These are phyloP conservation scores for Geosmithia morbida DNA, from an alignment of 2,329 filamentous ascomycete genomes.

Conservation along the genomic window DNA sequence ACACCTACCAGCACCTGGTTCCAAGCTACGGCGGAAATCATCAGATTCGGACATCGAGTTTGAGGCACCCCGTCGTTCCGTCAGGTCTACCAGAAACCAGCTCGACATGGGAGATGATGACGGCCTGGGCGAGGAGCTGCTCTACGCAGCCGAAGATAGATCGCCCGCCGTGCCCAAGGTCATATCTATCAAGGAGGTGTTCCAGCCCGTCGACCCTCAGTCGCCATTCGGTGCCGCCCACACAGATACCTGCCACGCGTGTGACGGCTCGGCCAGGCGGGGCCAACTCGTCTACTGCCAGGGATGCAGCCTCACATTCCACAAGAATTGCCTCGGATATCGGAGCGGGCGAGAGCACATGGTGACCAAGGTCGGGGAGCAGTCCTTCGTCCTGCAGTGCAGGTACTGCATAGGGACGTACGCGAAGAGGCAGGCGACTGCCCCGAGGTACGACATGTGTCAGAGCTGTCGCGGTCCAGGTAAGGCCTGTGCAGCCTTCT, in stretches of 20 bases:
- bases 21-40: slow-evolving; percentile 5
- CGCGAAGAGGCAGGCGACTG: slow-evolving; percentile 50
- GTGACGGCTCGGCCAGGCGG: slow-evolving; percentile 28
- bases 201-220: slow-evolving; percentile 44
- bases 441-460: slow-evolving; percentile 60
- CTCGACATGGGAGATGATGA: slow-evolving; percentile 35
- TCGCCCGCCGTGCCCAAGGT: slow-evolving; percentile 33
- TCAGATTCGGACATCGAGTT: slow-evolving; percentile 36
- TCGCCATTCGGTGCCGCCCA: slow-evolving; percentile 60
- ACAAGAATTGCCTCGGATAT: slow-evolving; percentile 67
- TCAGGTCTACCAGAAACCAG: slow-evolving; percentile 26
- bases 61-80: slow-evolving; percentile 33
- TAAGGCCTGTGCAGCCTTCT: slow-evolving; percentile 59
- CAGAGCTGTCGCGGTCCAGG: slow-evolving; percentile 54
- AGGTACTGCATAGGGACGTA: slow-evolving; percentile 63
- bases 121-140: slow-evolving; percentile 43
- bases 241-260: slow-evolving; percentile 57
- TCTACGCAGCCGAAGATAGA: slow-evolving; percentile 33
- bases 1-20: neutral
- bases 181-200: slow-evolving; percentile 58
- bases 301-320: slow-evolving; percentile 74
- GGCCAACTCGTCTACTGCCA: slow-evolving; percentile 76
- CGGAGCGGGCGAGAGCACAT: slow-evolving; percentile 68
- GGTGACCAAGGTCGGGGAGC: slow-evolving; percentile 68
- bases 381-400: slow-evolving; percentile 80